phyloP scores from a whole-genome alignment of 192 early-diverging fungal species.

The Podila epicladia region DNA sequence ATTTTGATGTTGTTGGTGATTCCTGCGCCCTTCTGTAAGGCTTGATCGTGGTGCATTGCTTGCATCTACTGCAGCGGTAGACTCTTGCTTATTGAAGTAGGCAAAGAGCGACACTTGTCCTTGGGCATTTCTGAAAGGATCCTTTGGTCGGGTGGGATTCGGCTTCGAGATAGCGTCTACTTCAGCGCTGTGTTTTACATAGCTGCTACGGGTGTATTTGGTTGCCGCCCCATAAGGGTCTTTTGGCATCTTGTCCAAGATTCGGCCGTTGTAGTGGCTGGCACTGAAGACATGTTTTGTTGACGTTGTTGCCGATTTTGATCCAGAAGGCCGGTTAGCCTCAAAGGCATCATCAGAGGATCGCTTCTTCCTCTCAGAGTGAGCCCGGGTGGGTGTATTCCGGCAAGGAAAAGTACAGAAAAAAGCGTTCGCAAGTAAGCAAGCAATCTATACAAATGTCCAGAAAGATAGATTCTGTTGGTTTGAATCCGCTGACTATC shows the following conservation, averaged over 20 bases:
- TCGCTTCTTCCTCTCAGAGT: not conserved
- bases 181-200: too few relatives aligned
- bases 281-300: not conserved
- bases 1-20: not conserved
- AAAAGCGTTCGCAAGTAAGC: conserved; percentile 42
- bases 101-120: conserved; percentile 35
- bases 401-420: conserved; percentile 37
- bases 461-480: too few relatives aligned
- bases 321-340: not conserved
- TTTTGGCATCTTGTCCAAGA: conserved; percentile 2
- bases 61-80: not conserved
- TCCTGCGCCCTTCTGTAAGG: not conserved
- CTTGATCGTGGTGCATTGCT: not conserved
- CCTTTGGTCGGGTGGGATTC: not conserved
- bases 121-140: conserved; percentile 13
- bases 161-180: not conserved
- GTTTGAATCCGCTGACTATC: not conserved
- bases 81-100: conserved; percentile 31
- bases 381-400: not conserved
- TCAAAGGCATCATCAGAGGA: not conserved
- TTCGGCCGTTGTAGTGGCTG: not conserved
- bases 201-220: not conserved
- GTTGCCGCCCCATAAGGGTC: conserved; percentile 11
- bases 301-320: not conserved
- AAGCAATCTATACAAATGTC: conserved; percentile 24